phyloP scores from a whole-genome alignment of 805 yeast genomes.

The Saturnispora hagleri region DNA sequence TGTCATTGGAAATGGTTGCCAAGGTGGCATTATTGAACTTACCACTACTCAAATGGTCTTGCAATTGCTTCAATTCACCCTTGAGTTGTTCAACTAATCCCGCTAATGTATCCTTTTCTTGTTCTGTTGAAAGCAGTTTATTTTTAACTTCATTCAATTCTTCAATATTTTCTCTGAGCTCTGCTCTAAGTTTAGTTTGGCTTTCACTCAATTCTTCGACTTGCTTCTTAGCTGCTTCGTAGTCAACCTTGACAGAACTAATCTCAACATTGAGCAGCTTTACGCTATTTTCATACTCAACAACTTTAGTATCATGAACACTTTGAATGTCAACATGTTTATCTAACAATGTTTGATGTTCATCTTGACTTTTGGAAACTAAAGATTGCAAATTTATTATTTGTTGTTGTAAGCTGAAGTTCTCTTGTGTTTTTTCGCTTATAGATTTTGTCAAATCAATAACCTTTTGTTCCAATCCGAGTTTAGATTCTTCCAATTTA shows the following conservation, averaged over 20 bases:
- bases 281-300: slow-evolving; percentile 41
- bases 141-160: slow-evolving; percentile 54
- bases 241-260: slow-evolving; percentile 43
- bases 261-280: slow-evolving; percentile 47
- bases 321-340: slow-evolving; percentile 47
- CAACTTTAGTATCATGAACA: slow-evolving; percentile 35
- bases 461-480: slow-evolving; percentile 93
- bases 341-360: slow-evolving; percentile 44
- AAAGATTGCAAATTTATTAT: slow-evolving; percentile 43
- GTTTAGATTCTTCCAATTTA: slow-evolving; percentile 85
- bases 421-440: slow-evolving; percentile 72
- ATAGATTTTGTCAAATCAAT: slow-evolving; percentile 85
- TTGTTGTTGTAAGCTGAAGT: slow-evolving; percentile 58
- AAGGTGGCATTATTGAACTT: slow-evolving; percentile 12
- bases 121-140: slow-evolving; percentile 47
- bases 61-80: slow-evolving; percentile 29
- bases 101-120: slow-evolving; percentile 58
- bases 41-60: slow-evolving; percentile 22
- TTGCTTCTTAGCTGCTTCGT: slow-evolving; percentile 47
- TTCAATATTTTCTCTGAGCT: slow-evolving; percentile 50
- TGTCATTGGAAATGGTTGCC: slow-evolving; percentile 10
- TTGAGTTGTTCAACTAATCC: slow-evolving; percentile 49
- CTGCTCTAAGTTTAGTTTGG: slow-evolving; percentile 55
- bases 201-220: slow-evolving; percentile 51
- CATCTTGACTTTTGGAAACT: slow-evolving; percentile 44